phyloP scores from a whole-genome alignment of 331 rosid genomes.

The Ulmus americana region DNA sequence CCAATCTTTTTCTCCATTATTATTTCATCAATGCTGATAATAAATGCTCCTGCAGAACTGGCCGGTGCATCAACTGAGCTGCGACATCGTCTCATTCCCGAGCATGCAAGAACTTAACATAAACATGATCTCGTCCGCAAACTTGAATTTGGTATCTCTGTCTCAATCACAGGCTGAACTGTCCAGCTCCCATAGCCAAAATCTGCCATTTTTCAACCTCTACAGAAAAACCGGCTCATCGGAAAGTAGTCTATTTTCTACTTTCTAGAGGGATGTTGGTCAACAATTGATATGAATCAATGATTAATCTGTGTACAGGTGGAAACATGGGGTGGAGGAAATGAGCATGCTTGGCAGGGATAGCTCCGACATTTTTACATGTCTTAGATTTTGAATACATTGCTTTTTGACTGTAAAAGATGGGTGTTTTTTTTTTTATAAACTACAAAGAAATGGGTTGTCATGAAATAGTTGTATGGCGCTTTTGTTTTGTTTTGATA shows the following conservation, averaged over 20 bases:
- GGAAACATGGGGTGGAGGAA: slow-evolving; percentile 26
- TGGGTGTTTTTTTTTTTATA: slow-evolving; percentile 13
- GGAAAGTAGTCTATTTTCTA: neutral
- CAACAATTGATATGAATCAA: slow-evolving; percentile 11
- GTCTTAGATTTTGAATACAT: slow-evolving; percentile 23
- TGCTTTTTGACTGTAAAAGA: slow-evolving; percentile 26
- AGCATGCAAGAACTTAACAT: slow-evolving; percentile 52
- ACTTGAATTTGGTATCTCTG: slow-evolving; percentile 45
- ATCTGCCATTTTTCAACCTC: slow-evolving; percentile 12
- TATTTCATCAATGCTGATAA: slow-evolving; percentile 20
- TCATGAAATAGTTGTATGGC: slow-evolving; percentile 13
- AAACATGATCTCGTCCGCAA: slow-evolving; percentile 21
- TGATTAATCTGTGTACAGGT: neutral
- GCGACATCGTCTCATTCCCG: slow-evolving; percentile 81
- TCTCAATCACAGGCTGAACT: slow-evolving; percentile 33
- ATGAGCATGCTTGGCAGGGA: slow-evolving; percentile 28
- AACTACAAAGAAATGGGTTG: slow-evolving; percentile 11
- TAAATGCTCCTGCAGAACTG: slow-evolving; percentile 48
- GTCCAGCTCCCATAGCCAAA: slow-evolving; percentile 25
- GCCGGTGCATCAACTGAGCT: slow-evolving; percentile 67
- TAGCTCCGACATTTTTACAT: slow-evolving; percentile 17
- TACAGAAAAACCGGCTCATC: slow-evolving; percentile 2
- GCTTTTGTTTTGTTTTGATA: neutral
- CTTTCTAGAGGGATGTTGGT: slow-evolving; percentile 24
- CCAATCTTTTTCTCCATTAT: neutral